These are phyloP conservation scores for Schwanniomyces sp. DNA, from an alignment of 805 yeast species.

Conservation along the genomic window DNA sequence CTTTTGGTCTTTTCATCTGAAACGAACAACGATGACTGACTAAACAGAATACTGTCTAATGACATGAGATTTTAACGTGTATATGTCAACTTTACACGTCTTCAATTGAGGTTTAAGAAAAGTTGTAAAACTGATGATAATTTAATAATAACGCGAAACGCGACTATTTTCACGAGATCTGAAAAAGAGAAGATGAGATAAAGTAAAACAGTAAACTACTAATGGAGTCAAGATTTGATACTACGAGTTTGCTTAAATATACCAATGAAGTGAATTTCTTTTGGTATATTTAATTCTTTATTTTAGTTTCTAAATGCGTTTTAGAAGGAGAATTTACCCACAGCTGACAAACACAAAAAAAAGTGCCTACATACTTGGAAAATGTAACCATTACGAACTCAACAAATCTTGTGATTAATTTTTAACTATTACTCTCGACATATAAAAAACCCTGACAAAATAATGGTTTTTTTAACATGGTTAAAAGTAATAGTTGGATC, in stretches of 20 bases:
- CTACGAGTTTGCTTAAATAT: background rate
- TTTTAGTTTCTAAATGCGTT: too few species aligned
- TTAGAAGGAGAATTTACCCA: too few species aligned
- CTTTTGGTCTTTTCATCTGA: background rate
- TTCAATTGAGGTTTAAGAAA: background rate
- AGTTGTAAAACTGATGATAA: background rate
- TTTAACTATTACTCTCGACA: too few species aligned
- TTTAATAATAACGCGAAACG: conserved; percentile 1
- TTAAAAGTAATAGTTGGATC: too few species aligned
- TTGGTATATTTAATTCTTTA: too few species aligned
- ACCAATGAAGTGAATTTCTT: background rate
- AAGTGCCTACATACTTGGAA: too few species aligned
- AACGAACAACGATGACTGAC: conserved; percentile 1
- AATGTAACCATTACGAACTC: too few species aligned
- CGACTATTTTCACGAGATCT: background rate
- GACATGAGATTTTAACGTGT: background rate
- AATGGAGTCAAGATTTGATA: too few species aligned
- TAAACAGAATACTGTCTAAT: conserved; percentile 1
- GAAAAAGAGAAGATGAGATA: background rate
- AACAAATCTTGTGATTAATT: too few species aligned
- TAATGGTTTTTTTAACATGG: too few species aligned
- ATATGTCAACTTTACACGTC: background rate
- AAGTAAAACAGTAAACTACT: background rate
- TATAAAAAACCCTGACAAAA: too few species aligned
- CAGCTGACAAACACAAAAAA: too few species aligned